These are phyloP conservation scores for Saccharomyces uvarum DNA, from an alignment of 1,139 yeast genomes.

Conservation along the genomic window DNA sequence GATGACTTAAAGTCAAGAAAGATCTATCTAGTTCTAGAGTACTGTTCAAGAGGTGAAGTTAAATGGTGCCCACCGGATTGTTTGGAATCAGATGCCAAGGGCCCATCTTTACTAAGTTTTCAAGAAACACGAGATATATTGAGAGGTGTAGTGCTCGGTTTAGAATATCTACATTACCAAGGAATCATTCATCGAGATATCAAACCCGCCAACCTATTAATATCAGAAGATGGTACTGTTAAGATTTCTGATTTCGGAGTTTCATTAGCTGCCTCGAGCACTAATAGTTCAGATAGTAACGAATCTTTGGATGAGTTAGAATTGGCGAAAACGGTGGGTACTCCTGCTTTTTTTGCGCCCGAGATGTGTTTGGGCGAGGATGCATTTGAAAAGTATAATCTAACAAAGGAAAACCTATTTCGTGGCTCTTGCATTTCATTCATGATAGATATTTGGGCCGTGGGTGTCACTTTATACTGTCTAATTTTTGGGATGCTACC, in stretches of 20 bases:
- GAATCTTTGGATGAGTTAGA: conserved; percentile 55
- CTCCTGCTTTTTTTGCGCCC: conserved; percentile 60
- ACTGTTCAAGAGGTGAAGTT: conserved; percentile 86
- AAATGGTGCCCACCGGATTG: conserved; percentile 50
- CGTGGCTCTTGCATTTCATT: conserved; percentile 34
- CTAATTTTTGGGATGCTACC: conserved; percentile 83
- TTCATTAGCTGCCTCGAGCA: conserved; percentile 62
- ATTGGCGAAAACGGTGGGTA: conserved; percentile 82
- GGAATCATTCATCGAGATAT: conserved; percentile 96
- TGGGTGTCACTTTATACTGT: conserved; percentile 89
- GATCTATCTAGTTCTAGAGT: conserved; percentile 85
- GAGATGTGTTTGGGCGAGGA: conserved; percentile 30
- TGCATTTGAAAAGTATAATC: conserved; percentile 13
- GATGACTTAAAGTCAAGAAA: conserved; percentile 81
- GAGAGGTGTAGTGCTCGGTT: conserved; percentile 79
- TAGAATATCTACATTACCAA: conserved; percentile 86
- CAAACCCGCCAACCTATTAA: conserved; percentile 87
- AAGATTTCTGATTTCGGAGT: conserved; percentile 97
- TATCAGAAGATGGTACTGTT: conserved; percentile 64
- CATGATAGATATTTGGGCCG: conserved; percentile 92
- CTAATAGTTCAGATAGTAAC: conserved; percentile 42
- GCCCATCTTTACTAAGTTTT: conserved; percentile 57
- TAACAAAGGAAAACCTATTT: conserved; percentile 26
- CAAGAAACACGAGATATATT: conserved; percentile 63
- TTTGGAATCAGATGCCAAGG: conserved; percentile 40